phyloP scores from a whole-genome alignment of 805 yeast species.

The Lipomyces kockii region DNA sequence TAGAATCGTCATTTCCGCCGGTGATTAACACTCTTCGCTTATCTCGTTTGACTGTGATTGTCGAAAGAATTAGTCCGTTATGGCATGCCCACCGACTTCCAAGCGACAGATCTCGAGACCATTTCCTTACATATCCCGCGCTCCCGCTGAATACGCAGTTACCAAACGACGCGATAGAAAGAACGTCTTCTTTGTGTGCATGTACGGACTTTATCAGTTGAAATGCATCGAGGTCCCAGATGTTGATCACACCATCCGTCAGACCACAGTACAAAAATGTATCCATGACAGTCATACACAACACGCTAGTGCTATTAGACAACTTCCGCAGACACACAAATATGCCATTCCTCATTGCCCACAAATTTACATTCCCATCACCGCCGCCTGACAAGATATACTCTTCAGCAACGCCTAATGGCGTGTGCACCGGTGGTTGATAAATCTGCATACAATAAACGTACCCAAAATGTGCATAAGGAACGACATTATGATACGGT shows the following conservation, averaged over 20 bases:
- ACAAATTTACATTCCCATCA: conserved; percentile 82
- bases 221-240: conserved; percentile 84
- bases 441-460: conserved; percentile 54
- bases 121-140: conserved; percentile 55
- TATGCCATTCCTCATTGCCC: conserved; percentile 56
- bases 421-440: conserved; percentile 18
- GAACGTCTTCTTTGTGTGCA: conserved; percentile 56
- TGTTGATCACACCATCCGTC: conserved; percentile 70
- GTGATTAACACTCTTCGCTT: conserved; percentile 58
- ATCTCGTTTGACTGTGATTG: conserved; percentile 53
- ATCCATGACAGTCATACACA: conserved; percentile 67
- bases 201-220: conserved; percentile 58
- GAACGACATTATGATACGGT: conserved; percentile 64
- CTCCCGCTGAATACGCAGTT: conserved; percentile 67
- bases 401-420: conserved; percentile 41
- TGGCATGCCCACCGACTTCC: conserved; percentile 57
- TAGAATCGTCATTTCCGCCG: conserved; percentile 71
- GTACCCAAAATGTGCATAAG: conserved; percentile 91
- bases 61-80: conserved; percentile 62
- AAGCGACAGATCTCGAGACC: conserved; percentile 56
- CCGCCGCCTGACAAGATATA: conserved; percentile 79
- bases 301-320: conserved; percentile 63
- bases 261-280: conserved; percentile 84
- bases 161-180: conserved; percentile 60
- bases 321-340: conserved; percentile 17